These are phyloP conservation scores for Xylaria sp. DNA, from an alignment of 2,329 filamentous ascomycete species.

Conservation along the genomic window DNA sequence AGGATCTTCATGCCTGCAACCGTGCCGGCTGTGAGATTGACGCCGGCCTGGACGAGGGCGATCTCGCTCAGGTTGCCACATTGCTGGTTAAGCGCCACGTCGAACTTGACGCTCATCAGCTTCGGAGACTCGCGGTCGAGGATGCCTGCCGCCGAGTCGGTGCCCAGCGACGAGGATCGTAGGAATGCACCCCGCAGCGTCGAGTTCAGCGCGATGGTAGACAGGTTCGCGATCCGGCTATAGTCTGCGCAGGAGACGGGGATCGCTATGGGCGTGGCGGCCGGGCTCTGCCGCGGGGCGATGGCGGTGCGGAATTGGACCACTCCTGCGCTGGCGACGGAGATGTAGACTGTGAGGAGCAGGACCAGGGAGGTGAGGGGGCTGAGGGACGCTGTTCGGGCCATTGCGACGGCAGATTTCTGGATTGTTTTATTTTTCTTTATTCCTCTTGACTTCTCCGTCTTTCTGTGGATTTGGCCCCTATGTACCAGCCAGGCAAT, in stretches of 20 bases:
- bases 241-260: constrained; percentile 55
- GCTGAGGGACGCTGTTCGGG: constrained; percentile 37
- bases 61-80: constrained; percentile 60
- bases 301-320: constrained; percentile 36
- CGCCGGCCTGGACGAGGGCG: constrained; percentile 56
- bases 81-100: constrained; percentile 55
- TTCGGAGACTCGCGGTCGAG: constrained; percentile 56
- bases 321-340: constrained; percentile 37
- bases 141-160: constrained; percentile 53
- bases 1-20: constrained; percentile 53
- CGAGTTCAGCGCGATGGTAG: constrained; percentile 58
- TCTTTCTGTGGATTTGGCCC: constrained; percentile 14
- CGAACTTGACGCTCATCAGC: constrained; percentile 52
- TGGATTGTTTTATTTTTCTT: constrained; percentile 12
- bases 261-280: constrained; percentile 18
- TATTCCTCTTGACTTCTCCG: constrained; percentile 10
- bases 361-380: constrained; percentile 41
- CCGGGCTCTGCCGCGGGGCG: constrained; percentile 43
- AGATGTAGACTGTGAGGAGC: constrained; percentile 41
- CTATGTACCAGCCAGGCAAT: constrained; percentile 14
- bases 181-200: constrained; percentile 60
- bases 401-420: constrained; percentile 36
- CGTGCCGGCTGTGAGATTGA: constrained; percentile 57
- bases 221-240: constrained; percentile 58
- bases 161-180: constrained; percentile 56